Conservation (phyloP, 306 rosid genomes). For the Quercus agrifolia region DNA sequence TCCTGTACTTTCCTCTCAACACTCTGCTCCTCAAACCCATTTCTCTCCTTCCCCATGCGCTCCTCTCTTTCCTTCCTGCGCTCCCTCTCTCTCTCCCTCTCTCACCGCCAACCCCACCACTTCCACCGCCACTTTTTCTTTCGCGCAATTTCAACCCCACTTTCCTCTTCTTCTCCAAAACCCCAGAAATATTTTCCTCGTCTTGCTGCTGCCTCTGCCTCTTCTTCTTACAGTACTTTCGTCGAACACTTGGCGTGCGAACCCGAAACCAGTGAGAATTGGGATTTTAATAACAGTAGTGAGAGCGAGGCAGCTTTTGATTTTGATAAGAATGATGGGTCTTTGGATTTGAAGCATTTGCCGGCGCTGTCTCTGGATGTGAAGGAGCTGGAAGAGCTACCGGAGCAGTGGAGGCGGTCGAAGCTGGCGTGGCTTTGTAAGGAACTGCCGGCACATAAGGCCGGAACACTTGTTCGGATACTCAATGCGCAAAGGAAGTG, state of each 20-base stretch:
- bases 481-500: conserved; percentile 86
- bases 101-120: conserved; percentile 6
- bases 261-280: conserved; percentile 17
- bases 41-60: conserved; percentile 15
- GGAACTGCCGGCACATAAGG: conserved; percentile 50
- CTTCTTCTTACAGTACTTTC: conserved; percentile 12
- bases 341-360: conserved; percentile 37
- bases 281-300: neutral
- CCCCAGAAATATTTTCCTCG: neutral
- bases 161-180: neutral
- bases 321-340: conserved; percentile 22
- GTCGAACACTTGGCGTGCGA: conserved; percentile 31
- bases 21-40: neutral
- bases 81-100: conserved; percentile 24
- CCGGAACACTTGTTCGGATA: conserved; percentile 43
- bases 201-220: conserved; percentile 3
- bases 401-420: conserved; percentile 64
- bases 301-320: conserved; percentile 30
- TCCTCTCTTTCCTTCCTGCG: conserved; percentile 16
- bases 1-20: neutral
- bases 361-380: conserved; percentile 40
- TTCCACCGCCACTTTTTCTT: neutral
- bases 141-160: neutral
- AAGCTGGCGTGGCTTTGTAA: conserved; percentile 65
- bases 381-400: conserved; percentile 49